phyloP scores from a whole-genome alignment of 371 early-diverging fungal genomes.

The Mortierella polycephala region DNA sequence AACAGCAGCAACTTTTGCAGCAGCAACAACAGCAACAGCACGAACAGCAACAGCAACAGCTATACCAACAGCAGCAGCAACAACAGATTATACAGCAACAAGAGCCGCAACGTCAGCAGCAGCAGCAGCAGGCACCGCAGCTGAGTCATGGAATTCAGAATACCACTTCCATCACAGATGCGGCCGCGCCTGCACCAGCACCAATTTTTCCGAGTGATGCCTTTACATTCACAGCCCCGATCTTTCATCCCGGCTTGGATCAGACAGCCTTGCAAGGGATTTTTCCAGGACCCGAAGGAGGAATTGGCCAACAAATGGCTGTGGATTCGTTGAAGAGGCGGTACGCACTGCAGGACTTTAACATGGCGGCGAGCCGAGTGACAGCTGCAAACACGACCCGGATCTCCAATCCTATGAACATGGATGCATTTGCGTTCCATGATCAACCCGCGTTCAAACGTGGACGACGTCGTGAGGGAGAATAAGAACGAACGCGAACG shows the following conservation, averaged over 20 bases:
- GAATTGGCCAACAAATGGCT: slow-evolving; percentile 52
- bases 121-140: slow-evolving; percentile 21
- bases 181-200: slow-evolving; percentile 16
- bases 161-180: slow-evolving; percentile 15
- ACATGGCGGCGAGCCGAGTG: slow-evolving; percentile 30
- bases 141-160: slow-evolving; percentile 19
- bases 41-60: slow-evolving; percentile 22
- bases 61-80: slow-evolving; percentile 19
- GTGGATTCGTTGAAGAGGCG: slow-evolving; percentile 47
- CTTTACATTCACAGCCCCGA: slow-evolving; percentile 48
- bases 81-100: slow-evolving; percentile 25
- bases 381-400: slow-evolving; percentile 29
- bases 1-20: slow-evolving; percentile 18
- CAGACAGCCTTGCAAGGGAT: slow-evolving; percentile 33
- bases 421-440: slow-evolving; percentile 44
- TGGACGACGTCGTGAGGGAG: slow-evolving; percentile 46
- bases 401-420: slow-evolving; percentile 24
- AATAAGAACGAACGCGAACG: slow-evolving; percentile 5
- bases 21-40: slow-evolving; percentile 34
- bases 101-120: slow-evolving; percentile 24
- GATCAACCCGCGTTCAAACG: slow-evolving; percentile 52
- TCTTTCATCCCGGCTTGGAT: slow-evolving; percentile 42
- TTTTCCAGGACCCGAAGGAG: slow-evolving; percentile 51
- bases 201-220: slow-evolving; percentile 45
- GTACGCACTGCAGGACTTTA: slow-evolving; percentile 45